phyloP scores from a whole-genome alignment of 2,329 filamentous ascomycete species.

The Epichloe scottii region DNA sequence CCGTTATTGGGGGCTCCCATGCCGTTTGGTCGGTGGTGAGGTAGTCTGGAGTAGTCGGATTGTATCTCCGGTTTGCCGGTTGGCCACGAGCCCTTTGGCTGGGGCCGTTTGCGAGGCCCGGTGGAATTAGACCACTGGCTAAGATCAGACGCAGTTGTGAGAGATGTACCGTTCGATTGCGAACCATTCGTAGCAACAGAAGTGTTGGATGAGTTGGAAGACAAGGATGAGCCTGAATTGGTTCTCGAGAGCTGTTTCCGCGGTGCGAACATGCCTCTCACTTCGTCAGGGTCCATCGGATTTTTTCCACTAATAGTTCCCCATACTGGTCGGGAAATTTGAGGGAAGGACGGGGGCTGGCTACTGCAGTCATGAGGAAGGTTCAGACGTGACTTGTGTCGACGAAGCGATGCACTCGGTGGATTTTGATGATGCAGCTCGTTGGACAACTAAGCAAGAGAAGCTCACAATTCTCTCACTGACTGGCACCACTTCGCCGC shows the following conservation, averaged over 20 bases:
- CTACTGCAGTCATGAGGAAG: constrained; percentile 54
- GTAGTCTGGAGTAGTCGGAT: constrained; percentile 34
- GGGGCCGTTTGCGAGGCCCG: constrained; percentile 38
- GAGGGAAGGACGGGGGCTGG: constrained; percentile 51
- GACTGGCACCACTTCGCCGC: constrained; percentile 11
- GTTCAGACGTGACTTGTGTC: constrained; percentile 11
- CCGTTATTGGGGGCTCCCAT: constrained; percentile 21
- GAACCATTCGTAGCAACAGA: constrained; percentile 50
- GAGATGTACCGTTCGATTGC: constrained; percentile 47
- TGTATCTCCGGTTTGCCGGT: constrained; percentile 33
- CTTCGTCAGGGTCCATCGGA: constrained; percentile 73
- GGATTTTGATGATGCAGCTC: constrained; percentile 2
- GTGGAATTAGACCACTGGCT: constrained; percentile 37
- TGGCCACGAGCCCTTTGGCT: constrained; percentile 38
- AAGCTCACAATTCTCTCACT: constrained; percentile 8
- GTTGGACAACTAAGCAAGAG: background rate
- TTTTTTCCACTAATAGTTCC: constrained; percentile 44
- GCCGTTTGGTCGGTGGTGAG: constrained; percentile 32
- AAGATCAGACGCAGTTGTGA: constrained; percentile 33
- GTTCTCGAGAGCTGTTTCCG: constrained; percentile 77
- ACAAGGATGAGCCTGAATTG: constrained; percentile 83
- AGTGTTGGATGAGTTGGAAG: constrained; percentile 48
- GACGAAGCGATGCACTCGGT: constrained; percentile 9
- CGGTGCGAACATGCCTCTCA: constrained; percentile 77
- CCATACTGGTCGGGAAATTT: constrained; percentile 54